Conservation (phyloP, 1,284 basidiomycete species). For the Jaminaea rosea region DNA sequence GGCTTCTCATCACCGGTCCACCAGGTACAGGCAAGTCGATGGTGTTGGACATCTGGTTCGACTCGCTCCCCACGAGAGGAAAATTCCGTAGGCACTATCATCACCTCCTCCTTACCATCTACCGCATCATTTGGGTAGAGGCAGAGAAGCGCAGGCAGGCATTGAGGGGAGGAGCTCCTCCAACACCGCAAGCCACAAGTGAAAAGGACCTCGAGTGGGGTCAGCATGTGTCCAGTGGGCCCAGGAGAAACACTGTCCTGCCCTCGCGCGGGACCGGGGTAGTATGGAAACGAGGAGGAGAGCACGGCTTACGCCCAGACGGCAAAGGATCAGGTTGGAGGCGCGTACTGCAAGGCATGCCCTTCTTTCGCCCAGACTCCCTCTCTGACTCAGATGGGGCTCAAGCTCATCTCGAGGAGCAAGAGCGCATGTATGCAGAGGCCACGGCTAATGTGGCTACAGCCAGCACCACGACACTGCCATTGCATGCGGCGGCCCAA, state of each 20-base stretch:
- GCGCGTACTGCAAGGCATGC: constrained; percentile 20
- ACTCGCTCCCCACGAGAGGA: constrained; percentile 55
- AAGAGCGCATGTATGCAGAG: constrained; percentile 1
- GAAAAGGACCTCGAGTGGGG: constrained; percentile 3
- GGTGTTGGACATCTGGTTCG: constrained; percentile 61
- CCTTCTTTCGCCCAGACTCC: constrained; percentile 31
- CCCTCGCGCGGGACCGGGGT: constrained; percentile 4
- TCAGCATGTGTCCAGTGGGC: not conserved
- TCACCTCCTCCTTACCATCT: constrained; percentile 61
- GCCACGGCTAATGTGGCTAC: constrained; percentile 3
- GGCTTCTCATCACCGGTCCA: constrained; percentile 53
- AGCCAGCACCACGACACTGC: constrained; percentile 42
- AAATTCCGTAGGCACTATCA: constrained; percentile 63
- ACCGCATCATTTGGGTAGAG: constrained; percentile 59
- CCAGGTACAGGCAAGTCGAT: constrained; percentile 57
- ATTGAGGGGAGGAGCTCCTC: constrained; percentile 18
- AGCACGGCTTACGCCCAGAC: not conserved
- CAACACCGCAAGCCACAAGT: constrained; percentile 20
- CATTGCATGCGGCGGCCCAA: constrained; percentile 51
- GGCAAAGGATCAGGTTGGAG: constrained; percentile 12
- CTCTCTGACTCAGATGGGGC: constrained; percentile 3
- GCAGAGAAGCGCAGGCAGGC: constrained; percentile 50
- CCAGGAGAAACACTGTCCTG: not conserved
- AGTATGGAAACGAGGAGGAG: not conserved
- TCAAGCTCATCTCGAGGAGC: not conserved